Conservation (phyloP, 805 yeast species). For the Tetrapisispora nanseiensis region DNA sequence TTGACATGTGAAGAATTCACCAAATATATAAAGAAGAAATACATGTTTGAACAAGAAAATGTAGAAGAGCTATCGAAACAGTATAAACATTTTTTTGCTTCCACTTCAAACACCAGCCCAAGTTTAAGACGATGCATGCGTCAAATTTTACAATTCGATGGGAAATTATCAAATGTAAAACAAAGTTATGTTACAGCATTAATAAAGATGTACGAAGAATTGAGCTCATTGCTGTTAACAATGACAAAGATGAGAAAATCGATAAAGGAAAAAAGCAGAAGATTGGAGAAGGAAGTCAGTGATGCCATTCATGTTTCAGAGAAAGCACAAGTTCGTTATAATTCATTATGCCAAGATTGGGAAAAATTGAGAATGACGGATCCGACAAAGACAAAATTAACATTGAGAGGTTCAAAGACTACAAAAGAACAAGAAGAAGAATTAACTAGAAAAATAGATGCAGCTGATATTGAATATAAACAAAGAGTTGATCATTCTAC, state of each 20-base stretch:
- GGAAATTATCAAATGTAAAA: constrained; percentile 61
- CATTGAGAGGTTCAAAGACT: constrained; percentile 69
- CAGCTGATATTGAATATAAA: constrained; percentile 81
- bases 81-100: constrained; percentile 37
- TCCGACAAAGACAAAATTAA: constrained; percentile 73
- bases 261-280: constrained; percentile 70
- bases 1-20: constrained; percentile 79
- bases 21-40: constrained; percentile 67
- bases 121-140: constrained; percentile 61
- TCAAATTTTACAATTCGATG: constrained; percentile 66
- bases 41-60: constrained; percentile 69
- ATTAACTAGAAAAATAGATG: constrained; percentile 63
- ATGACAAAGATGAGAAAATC: constrained; percentile 65
- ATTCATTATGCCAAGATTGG: constrained; percentile 73
- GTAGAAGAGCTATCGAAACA: constrained; percentile 64
- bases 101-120: constrained; percentile 14
- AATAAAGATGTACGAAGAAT: constrained; percentile 78
- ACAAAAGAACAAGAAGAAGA: constrained; percentile 86
- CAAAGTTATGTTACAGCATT: constrained; percentile 69
- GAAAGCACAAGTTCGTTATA: constrained; percentile 74
- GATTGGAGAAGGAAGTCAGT: constrained; percentile 72
- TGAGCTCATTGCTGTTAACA: constrained; percentile 57
- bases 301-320: constrained; percentile 81
- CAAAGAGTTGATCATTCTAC: constrained; percentile 65
- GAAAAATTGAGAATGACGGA: constrained; percentile 74